Base-by-base conservation (phyloP, 495 filamentous ascomycete genomes). In the Friedmanniomyces endolithicus region DNA sequence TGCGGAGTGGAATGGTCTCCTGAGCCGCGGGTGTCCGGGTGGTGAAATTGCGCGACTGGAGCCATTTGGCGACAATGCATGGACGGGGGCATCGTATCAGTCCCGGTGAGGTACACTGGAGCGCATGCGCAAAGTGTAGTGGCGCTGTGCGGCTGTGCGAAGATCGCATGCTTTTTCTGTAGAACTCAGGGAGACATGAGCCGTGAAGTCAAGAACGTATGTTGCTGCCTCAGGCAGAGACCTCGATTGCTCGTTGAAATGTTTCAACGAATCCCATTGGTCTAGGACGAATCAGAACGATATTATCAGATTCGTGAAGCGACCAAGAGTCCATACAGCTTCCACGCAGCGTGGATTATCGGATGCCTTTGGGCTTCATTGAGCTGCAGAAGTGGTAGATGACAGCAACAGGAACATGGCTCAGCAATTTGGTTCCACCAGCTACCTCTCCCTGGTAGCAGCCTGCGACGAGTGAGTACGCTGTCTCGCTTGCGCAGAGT, bases 1-100 rank as follows among this genome's bases (percentile, higher is more conserved):
- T 68, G 22, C 65, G 56, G 34, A 68, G 60, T 2, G 66, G 62
- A n/a, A 67, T 55, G 17, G 50, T 31, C 45, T 55, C 41, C 45
- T 44, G 41, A 12, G 25, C 17, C 19, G 23, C 51, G 2, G 50
- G 47, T 23, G 44, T 11, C 12, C 24, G 24, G 29, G 52, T 56
- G 24, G 48, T 41, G 27, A 57, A 12, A 20, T 37, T 45, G 33
- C 53, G 58, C 20, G 58, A 52, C n/a, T 24, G 50, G 0, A 61
- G 49, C 58, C 58, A 61, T 53, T 61, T 47, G 11, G 58, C 29
- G 43, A 48, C 41, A 27, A 39, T 47, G 45, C 41, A 55, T 17
- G 41, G 17, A 3, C 24, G 47, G 2, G 16, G 47, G 9, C 11
- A 23, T 1, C 44, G 44, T 24, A 3, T 25, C 3, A 25, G 2